Evolutionary conservation across 768 basidiomycete species (phyloP).

Genomic region (Phallus indusiatus): DNA sequence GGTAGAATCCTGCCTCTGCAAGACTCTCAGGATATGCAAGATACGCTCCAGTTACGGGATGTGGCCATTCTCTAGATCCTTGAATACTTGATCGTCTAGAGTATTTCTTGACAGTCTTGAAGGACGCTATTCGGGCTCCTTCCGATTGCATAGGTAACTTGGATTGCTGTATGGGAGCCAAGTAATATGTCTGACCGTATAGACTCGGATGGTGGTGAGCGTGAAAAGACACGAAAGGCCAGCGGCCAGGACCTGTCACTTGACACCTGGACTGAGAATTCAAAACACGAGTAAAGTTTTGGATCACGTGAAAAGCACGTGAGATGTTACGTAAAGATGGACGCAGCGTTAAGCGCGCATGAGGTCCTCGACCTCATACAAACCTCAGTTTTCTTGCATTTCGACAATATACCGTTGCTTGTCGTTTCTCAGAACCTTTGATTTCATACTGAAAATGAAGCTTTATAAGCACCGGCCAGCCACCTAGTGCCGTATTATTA

Average conservation of each 20-base stretch:
- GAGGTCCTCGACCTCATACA: too few species aligned
- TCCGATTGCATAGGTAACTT: conserved; percentile 2
- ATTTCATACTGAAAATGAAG: too few species aligned
- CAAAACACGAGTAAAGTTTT: background rate
- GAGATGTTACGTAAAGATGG: background rate
- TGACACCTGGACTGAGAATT: background rate
- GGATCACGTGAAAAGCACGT: background rate
- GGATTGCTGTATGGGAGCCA: background rate
- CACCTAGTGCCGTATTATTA: too few species aligned
- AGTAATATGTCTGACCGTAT: too few species aligned
- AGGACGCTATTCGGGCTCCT: conserved; percentile 6
- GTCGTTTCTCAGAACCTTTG: too few species aligned
- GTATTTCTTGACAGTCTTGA: conserved; percentile 8
- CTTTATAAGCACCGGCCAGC: too few species aligned
- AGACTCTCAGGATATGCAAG: conserved; percentile 64
- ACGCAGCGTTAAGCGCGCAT: too few species aligned
- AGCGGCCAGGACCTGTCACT: too few species aligned
- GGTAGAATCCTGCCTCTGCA: conserved; percentile 89
- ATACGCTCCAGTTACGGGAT: conserved; percentile 40
- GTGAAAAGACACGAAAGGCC: background rate
- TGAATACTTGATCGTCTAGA: conserved; percentile 9
- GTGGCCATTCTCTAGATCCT: conserved; percentile 49
- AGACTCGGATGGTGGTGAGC: too few species aligned
- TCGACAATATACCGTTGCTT: too few species aligned
- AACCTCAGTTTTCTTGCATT: too few species aligned